Evolutionary conservation across 176 grass and related monocot genomes (phyloP), one percentile per base, ranked within the genome.

Genomic region (maize (Zea mays)): DNA sequence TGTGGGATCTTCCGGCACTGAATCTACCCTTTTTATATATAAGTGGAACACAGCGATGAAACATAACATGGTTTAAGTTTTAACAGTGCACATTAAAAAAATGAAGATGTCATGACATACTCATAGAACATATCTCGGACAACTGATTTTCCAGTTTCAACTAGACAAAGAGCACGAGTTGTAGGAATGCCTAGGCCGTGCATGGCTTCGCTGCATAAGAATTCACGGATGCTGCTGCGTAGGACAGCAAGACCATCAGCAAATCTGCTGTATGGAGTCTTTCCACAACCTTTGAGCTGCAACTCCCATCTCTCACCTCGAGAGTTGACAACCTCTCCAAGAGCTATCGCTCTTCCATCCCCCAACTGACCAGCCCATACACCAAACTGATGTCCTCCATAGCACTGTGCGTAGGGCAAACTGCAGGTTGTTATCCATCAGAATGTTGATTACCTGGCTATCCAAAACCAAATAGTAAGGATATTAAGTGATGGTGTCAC

Each of bases 41-140:
- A 55, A 71, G 33, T 52, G 46, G 47, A 34, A 38, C 7, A 72
- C 11, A 56, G 11, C 6, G 6, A 42, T 33, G 8, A 39, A 7
- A 42, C 4, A 67, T 16, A 12, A 21, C 6, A 66, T 27, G 4
- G 63, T 41, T 39, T 54, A 72, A 55, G 4, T 48, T 41, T 39
- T 54, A 72, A 72, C 34, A 17, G 17, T 47, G 7, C 16, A 85
- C n/a, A 47, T 14, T 57, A 57, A 56, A 65, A 65, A 76, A 71
- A 46, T 15, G 4, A 84, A 81, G 65, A 81, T 59, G 61, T 61
- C 12, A n/a, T 52, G 72, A 86, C 95, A 85, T 98, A 98, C 96
- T 98, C 96, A 38, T 98, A 98, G 72, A 98, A 98, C 92, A 98
- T 95, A 74, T 98, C 96, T 74, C 96, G 83, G 12, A 86, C 85